These are phyloP conservation scores for Eleusine coracana DNA, from an alignment of 176 grass and related monocot species.

Conservation along the genomic window DNA sequence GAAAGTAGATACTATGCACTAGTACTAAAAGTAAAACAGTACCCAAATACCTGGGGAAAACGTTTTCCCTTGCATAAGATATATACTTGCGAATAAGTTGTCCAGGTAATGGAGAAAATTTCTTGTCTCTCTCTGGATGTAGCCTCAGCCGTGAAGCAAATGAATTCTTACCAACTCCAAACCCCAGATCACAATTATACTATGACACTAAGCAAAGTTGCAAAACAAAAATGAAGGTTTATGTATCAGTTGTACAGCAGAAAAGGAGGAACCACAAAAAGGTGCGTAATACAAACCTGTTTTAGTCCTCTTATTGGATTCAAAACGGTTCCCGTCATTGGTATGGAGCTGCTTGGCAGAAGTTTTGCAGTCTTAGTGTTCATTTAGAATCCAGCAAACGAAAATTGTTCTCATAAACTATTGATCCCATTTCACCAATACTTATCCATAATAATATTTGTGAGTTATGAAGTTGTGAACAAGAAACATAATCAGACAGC, in stretches of 20 bases:
- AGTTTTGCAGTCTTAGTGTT: constrained; percentile 17
- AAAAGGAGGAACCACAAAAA: constrained; percentile 15
- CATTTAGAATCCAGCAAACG: not conserved
- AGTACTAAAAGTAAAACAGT: constrained; percentile 7
- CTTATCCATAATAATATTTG: not conserved
- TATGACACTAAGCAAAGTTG: constrained; percentile 50
- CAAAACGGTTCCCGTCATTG: constrained; percentile 36
- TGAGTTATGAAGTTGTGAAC: constrained; percentile 4
- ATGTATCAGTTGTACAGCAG: constrained; percentile 27
- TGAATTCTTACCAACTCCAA: constrained; percentile 32
- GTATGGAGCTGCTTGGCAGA: constrained; percentile 65
- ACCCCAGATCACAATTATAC: constrained; percentile 21
- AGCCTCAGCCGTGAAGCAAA: constrained; percentile 73
- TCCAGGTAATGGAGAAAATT: constrained; percentile 66
- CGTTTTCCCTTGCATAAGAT: constrained; percentile 73
- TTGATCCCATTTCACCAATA: not conserved
- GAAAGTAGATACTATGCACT: not conserved
- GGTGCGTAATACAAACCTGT: constrained; percentile 53
- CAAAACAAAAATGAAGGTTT: constrained; percentile 11
- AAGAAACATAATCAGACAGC: not conserved
- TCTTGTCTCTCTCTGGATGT: constrained; percentile 66
- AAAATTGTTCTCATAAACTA: constrained; percentile 16
- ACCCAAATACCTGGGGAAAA: constrained; percentile 65
- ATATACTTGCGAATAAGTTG: constrained; percentile 86
- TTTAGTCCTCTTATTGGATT: constrained; percentile 57